Base-by-base conservation (phyloP, 2,329 filamentous ascomycete species). In the Aspergillus neoniger region DNA sequence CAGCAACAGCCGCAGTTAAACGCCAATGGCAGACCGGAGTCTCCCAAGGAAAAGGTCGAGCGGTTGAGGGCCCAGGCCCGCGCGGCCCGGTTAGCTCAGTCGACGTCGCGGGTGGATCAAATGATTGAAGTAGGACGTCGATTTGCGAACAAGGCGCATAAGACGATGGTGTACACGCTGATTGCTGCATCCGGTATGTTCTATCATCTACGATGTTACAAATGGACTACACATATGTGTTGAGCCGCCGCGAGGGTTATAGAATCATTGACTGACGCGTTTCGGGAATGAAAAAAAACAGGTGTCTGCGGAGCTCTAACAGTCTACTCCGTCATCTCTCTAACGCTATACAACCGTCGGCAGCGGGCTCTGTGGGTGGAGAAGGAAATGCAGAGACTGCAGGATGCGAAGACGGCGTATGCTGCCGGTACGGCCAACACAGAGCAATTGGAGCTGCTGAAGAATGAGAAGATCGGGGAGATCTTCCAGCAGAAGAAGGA, bases 21-120 rank as follows among this genome's bases (percentile, higher is more conserved):
- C 15, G 67, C 72, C 21, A 69, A 68, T 56, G 72, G 68, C 2
- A 62, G 62, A 60, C 68, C 70, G 63, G 88, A 91, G 77, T 89
- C 88, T 1, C 85, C 89, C 53, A 86, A 87, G 73, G 85, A 91
- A 77, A 86, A 88, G 68, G 88, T 91, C 38, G 83, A 86, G 65
- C 83, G 89, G 62, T 78, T 91, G 69, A 83, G 89, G 57, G 86
- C 87, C 49, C 87, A 88, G 63, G 87, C 89, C 72, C 81, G 86
- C 60, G 86, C 86, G n/a, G 86, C 88, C 49, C 85, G 85, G 75
- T 81, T 83, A 67, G 84, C 86, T 48, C 81, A 84, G 69, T 80
- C 82, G 50, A 86, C 84, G 54, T 83, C 81, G 21, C 76, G 76
- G 43, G 80, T 84, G 69, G 87, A 89, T 75, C 76, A 77, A 47